phyloP scores from a whole-genome alignment of 129 eudicot species.

The carrot (Daucus carota) region DNA sequence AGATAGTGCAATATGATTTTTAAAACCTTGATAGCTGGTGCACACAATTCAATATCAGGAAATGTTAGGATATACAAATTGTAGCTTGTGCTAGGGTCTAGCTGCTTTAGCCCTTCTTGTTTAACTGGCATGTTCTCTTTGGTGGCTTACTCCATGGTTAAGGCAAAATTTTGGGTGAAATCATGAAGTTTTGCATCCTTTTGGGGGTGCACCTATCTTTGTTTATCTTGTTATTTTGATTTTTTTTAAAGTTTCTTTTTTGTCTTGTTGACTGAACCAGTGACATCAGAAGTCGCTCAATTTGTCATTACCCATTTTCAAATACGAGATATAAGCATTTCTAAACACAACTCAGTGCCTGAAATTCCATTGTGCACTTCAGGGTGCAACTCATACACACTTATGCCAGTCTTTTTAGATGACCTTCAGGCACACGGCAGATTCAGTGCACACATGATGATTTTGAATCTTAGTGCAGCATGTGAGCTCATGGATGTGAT shows the following conservation, averaged over 20 bases:
- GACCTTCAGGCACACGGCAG: no score
- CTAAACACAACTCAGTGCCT: neutral
- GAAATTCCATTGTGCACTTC: neutral
- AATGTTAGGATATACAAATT: neutral
- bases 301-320: neutral
- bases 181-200: neutral
- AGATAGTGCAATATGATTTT: neutral
- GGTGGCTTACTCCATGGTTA: neutral
- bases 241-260: no score
- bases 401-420: no score
- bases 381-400: no score
- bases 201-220: neutral
- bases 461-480: no score
- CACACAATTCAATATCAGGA: neutral
- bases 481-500: no score
- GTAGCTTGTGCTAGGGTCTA: neutral
- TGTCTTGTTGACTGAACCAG: neutral
- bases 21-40: neutral
- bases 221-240: neutral
- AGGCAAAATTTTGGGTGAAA: neutral
- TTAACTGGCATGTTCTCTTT: neutral
- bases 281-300: neutral
- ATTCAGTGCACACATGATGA: no score
- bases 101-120: neutral
- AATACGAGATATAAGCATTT: neutral